phyloP scores from a whole-genome alignment of 2,329 filamentous ascomycete genomes.

The Microsporum ferrugineum region DNA sequence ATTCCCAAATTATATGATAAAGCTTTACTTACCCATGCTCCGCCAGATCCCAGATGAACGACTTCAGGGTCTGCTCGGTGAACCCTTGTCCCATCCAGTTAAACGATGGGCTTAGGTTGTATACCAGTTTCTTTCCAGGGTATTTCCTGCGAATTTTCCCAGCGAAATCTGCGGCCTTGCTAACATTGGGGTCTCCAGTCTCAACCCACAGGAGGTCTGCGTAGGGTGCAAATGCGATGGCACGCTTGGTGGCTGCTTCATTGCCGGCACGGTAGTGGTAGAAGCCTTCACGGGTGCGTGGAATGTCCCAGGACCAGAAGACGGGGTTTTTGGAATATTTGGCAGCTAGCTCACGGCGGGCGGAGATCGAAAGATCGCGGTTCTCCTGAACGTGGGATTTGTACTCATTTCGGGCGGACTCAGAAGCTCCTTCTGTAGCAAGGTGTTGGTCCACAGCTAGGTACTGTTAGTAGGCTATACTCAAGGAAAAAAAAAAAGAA shows the following conservation, averaged over 20 bases:
- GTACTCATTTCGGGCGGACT: conserved; percentile 58
- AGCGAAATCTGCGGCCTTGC: conserved; percentile 64
- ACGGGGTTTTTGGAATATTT: conserved; percentile 57
- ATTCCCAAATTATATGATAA: neutral
- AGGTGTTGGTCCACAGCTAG: conserved; percentile 65
- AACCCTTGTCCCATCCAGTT: conserved; percentile 98
- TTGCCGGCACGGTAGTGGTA: conserved; percentile 66
- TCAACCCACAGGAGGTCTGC: conserved; percentile 96
- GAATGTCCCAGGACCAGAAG: conserved; percentile 81
- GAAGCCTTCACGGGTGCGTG: conserved; percentile 84
- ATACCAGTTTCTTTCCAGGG: conserved; percentile 81
- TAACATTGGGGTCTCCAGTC: conserved; percentile 76
- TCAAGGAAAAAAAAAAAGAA: neutral
- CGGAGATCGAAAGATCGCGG: conserved; percentile 64
- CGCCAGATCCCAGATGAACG: conserved; percentile 93
- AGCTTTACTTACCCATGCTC: conserved; percentile 66
- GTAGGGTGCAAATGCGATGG: conserved; percentile 80
- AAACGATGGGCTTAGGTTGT: conserved; percentile 93
- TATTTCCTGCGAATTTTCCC: conserved; percentile 57
- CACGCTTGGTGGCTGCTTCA: conserved; percentile 74
- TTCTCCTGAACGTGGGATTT: conserved; percentile 49
- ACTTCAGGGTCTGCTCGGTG: conserved; percentile 66
- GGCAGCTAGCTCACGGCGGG: conserved; percentile 61
- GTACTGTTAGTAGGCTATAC: neutral
- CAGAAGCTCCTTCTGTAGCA: conserved; percentile 50